Percentiles rank a stretch among this genome's conserved stretches.
Conservation (phyloP, 2,329 filamentous ascomycete species). For the Elsinoe fawcettii region DNA sequence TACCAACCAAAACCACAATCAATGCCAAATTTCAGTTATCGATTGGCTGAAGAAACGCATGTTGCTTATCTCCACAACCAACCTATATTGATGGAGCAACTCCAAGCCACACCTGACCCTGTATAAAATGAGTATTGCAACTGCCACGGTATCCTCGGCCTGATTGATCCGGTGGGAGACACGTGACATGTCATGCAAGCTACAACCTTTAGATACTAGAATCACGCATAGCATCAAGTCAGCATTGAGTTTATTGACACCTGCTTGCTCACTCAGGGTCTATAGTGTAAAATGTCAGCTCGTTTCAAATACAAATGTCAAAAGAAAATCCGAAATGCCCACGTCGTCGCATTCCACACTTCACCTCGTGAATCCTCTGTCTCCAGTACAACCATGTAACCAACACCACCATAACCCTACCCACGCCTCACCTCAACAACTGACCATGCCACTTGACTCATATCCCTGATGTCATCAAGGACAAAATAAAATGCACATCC, state of each 20-base stretch:
- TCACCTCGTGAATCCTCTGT: too few relatives aligned
- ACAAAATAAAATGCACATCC: conserved; percentile 48
- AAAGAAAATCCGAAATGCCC: neutral
- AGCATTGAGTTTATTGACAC: neutral
- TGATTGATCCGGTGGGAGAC: neutral
- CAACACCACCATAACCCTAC: neutral
- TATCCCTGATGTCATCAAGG: neutral
- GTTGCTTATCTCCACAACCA: neutral
- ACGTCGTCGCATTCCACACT: neutral
- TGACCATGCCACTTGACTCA: neutral
- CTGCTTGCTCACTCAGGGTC: neutral
- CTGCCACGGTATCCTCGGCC: neutral
- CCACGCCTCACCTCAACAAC: neutral
- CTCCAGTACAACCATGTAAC: too few relatives aligned
- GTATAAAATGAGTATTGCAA: conserved; percentile 10
- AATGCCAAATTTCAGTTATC: conserved; percentile 6
- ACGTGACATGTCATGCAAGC: neutral
- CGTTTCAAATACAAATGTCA: neutral
- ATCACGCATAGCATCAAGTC: neutral
- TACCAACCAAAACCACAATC: neutral
- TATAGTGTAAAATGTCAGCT: neutral
- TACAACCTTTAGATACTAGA: too few relatives aligned
- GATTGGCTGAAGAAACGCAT: conserved; percentile 10
- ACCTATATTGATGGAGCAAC: conserved; percentile 2
- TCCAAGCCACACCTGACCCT: neutral